A percentile compares a stretch with the other conserved stretches of the same genome.
phyloP scores from a whole-genome alignment of 371 early-diverging fungal genomes.

The Coemansia sp. region DNA sequence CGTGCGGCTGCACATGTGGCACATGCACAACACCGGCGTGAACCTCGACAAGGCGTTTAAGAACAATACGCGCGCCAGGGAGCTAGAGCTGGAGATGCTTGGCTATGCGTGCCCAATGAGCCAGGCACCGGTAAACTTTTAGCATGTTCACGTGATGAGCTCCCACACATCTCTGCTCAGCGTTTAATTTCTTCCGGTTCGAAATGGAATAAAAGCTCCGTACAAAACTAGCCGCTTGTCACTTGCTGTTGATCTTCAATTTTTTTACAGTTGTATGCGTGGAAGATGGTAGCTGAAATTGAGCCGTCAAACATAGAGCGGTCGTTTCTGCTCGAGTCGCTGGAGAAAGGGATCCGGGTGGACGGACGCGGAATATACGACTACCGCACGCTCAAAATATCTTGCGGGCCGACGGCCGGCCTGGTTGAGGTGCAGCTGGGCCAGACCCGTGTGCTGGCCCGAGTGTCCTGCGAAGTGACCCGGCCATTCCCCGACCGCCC shows the following conservation, averaged over 20 bases:
- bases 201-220: no score
- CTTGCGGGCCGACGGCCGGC: slow-evolving; percentile 72
- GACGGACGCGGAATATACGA: slow-evolving; percentile 84
- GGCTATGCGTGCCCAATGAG: slow-evolving; percentile 44
- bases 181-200: not conserved
- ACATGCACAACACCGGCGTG: slow-evolving; percentile 25
- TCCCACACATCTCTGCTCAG: not conserved
- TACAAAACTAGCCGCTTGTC: no score
- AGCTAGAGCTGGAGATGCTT: slow-evolving; percentile 45
- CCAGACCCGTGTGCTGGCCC: slow-evolving; percentile 81
- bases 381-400: slow-evolving; percentile 68
- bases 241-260: not conserved
- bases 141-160: slow-evolving; percentile 4
- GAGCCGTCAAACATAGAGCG: slow-evolving; percentile 66
- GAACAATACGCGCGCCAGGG: slow-evolving; percentile 31
- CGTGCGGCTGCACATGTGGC: slow-evolving; percentile 43
- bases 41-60: slow-evolving; percentile 15
- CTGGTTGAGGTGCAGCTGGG: slow-evolving; percentile 81
- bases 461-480: slow-evolving; percentile 84
- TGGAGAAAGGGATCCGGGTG: slow-evolving; percentile 64
- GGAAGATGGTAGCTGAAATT: slow-evolving; percentile 49
- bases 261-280: not conserved
- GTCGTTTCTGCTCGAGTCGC: slow-evolving; percentile 66
- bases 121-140: slow-evolving; percentile 28
- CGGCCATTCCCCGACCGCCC: slow-evolving; percentile 77